Percentiles rank a stretch among this genome's conserved stretches.
Conservation (phyloP, 116 monocot genomes). For the Trichopus zeylanicus region DNA sequence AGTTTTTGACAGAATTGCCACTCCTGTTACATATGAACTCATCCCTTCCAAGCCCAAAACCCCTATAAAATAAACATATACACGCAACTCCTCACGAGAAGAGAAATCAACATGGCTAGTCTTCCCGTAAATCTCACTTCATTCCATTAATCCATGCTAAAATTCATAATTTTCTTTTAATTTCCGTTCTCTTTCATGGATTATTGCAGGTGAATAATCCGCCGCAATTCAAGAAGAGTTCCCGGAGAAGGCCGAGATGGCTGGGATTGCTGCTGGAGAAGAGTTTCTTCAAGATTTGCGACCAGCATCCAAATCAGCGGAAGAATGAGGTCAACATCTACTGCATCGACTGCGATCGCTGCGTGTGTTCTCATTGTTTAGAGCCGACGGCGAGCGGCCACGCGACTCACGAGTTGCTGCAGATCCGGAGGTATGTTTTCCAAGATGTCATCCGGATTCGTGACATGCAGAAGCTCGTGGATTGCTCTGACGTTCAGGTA, state of each 20-base stretch:
- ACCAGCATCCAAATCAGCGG: constrained; percentile 22
- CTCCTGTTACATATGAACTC: too few relatives aligned
- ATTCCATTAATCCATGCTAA: background rate
- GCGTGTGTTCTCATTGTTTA: constrained; percentile 47
- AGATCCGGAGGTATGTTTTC: constrained; percentile 69
- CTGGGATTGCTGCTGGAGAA: constrained; percentile 20
- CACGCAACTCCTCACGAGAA: too few relatives aligned
- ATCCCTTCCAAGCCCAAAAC: too few relatives aligned
- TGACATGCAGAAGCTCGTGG: constrained; percentile 44
- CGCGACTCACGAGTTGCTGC: constrained; percentile 31
- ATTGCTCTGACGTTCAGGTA: constrained; percentile 71
- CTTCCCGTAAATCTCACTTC: too few relatives aligned
- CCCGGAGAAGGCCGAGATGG: constrained; percentile 22
- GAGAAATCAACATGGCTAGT: too few relatives aligned
- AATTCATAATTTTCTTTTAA: background rate
- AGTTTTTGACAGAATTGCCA: too few relatives aligned
- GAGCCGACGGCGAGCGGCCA: constrained; percentile 1
- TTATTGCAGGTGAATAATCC: background rate
- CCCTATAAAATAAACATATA: too few relatives aligned
- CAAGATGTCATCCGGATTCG: constrained; percentile 41
- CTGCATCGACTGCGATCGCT: constrained; percentile 48
- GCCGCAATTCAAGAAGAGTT: too few relatives aligned
- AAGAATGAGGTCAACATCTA: constrained; percentile 58
- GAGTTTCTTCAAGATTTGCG: constrained; percentile 36
- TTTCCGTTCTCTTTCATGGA: background rate